Base-by-base conservation (phyloP, 1,139 yeast species). In the Nakaseomyces bracarensis region DNA sequence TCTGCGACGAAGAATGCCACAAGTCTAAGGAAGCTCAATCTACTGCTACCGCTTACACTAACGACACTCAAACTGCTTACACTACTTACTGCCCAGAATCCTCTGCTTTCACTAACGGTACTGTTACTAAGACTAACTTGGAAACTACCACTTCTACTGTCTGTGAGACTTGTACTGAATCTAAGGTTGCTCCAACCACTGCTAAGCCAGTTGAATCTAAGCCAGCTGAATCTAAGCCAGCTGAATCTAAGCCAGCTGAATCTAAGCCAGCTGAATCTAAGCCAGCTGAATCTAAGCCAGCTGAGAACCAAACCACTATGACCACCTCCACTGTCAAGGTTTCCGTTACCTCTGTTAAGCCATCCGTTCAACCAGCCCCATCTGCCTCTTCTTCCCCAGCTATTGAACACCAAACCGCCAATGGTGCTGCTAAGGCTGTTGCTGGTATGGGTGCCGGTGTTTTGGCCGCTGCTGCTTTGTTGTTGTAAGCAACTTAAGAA, bases 401-500 rank as follows among this genome's bases (percentile, higher is more conserved):
- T 13, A 26, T 38, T 22, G 29, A 30, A 22, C 29, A 30, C 26
- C 41, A 38, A 38, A 38, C 41, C 25, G 41, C 19, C 8, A 38
- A 38, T 30, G 41, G 41, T 25, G 40, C 36, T 19, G 40, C 29
- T 21, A 36, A 29, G 33, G 31, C 38, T 14, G 38, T 36, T 31
- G 33, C 42, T 19, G 46, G 44, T 31, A 30, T 43, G 36, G 46
- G 46, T 40, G 42, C 43, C 14, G 38, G 35, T 23, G 41, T 29
- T 20, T 29, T 43, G 18, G 41, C 36, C 15, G 41, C 41, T 18
- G 41, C 26, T 19, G 41, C 41, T 16, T 22, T 31, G 30, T 30
- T 31, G 21, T 38, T 38, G 29, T 38, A 23, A 31, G 29, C n/a
- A n/a, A n/a, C 25, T 8, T 27, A 27, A 10, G 30, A 11, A 14